These are phyloP conservation scores for Astrephomene gubernaculifera DNA, from an alignment of 139 green algal genomes.

Conservation along the genomic window DNA sequence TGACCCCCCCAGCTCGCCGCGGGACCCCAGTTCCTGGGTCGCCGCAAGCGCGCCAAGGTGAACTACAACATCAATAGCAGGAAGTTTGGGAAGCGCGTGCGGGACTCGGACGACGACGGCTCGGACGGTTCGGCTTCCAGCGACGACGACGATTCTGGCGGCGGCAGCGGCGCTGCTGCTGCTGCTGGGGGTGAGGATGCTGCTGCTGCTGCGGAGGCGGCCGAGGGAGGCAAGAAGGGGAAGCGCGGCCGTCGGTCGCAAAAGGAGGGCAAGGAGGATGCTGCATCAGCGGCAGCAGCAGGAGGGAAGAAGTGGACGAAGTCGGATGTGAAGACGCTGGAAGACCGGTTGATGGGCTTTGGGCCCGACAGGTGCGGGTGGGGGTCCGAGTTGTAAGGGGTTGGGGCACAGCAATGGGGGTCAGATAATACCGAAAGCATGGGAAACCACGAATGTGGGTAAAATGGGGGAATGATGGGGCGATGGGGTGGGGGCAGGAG, in stretches of 20 bases:
- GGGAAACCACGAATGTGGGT: no score
- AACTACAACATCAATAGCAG: constrained; percentile 60
- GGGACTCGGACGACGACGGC: background rate
- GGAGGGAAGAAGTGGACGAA: no score
- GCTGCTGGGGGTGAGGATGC: background rate
- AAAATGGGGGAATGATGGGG: no score
- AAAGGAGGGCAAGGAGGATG: no score
- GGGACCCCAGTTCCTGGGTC: constrained; percentile 47
- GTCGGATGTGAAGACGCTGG: constrained; percentile 60
- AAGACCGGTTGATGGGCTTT: constrained; percentile 62
- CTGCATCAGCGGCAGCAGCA: background rate
- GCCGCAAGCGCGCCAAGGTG: constrained; percentile 60
- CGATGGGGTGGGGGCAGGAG: no score
- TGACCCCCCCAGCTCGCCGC: background rate
- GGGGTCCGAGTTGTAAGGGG: background rate
- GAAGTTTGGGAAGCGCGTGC: background rate
- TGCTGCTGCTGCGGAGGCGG: background rate
- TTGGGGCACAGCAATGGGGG: background rate
- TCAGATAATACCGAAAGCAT: no score
- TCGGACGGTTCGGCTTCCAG: background rate
- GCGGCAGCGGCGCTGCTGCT: background rate
- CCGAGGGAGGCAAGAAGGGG: background rate
- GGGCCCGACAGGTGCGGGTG: constrained; percentile 43
- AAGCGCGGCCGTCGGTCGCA: background rate
- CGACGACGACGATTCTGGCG: background rate